These are phyloP conservation scores for Dipteronia sinensis DNA, from an alignment of 345 rosid species.

Conservation along the genomic window DNA sequence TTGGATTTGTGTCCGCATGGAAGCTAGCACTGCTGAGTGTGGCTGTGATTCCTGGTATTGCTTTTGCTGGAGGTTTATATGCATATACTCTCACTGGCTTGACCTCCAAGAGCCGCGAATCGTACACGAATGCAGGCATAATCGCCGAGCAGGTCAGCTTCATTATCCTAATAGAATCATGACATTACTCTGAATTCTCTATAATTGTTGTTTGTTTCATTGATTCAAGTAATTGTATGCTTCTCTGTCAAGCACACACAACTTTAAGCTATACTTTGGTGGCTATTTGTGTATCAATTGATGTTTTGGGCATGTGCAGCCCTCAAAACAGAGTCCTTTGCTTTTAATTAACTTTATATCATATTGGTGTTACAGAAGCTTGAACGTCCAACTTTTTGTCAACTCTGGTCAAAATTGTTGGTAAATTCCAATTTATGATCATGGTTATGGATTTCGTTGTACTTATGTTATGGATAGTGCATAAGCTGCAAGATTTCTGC, in stretches of 20 bases:
- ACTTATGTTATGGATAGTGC: not conserved
- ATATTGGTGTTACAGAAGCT: not conserved
- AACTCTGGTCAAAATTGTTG: not conserved
- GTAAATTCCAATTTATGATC: not conserved
- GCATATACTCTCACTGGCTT: slow-evolving; percentile 98
- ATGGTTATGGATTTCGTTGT: not conserved
- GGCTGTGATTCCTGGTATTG: slow-evolving; percentile 98
- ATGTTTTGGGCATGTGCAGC: slow-evolving; percentile 7
- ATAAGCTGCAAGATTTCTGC: not conserved
- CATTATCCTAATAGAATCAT: not conserved
- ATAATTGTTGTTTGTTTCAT: not conserved
- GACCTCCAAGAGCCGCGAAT: slow-evolving; percentile 96
- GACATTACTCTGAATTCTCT: slow-evolving; percentile 6
- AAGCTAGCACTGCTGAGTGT: slow-evolving; percentile 87
- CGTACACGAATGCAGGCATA: slow-evolving; percentile 94
- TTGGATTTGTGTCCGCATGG: slow-evolving; percentile 99
- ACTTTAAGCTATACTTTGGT: not conserved
- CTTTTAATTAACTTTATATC: not conserved
- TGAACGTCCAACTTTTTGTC: not conserved
- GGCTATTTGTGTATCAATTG: not conserved
- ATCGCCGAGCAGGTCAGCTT: slow-evolving; percentile 92
- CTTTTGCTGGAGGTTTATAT: slow-evolving; percentile 98
- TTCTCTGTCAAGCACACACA: not conserved
- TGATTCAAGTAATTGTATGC: not conserved
- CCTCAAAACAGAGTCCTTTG: not conserved